Conservation (phyloP, 106 monocot genomes). For the Acorus calamus region DNA sequence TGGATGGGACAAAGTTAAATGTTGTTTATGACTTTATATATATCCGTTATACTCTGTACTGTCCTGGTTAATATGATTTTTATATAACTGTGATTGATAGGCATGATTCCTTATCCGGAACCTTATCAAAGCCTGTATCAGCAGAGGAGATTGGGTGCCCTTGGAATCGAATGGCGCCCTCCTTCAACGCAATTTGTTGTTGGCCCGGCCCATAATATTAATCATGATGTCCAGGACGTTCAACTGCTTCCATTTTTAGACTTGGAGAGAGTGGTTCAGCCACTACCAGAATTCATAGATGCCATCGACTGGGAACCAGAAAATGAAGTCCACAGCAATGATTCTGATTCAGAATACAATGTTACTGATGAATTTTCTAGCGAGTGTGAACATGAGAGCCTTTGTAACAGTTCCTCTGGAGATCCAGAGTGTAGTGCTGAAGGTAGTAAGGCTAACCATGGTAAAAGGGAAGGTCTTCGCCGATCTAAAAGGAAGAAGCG, state of each 20-base stretch:
- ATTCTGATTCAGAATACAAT: constrained; percentile 92
- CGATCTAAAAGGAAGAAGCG: constrained; percentile 71
- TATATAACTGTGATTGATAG: constrained; percentile 25
- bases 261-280: constrained; percentile 67
- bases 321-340: constrained; percentile 78
- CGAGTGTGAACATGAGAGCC: constrained; percentile 55
- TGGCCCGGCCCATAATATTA: constrained; percentile 62
- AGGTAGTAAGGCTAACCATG: constrained; percentile 32
- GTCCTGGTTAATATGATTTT: not conserved
- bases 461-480: constrained; percentile 40
- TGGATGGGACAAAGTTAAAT: too few species aligned
- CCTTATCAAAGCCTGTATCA: constrained; percentile 93
- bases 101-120: constrained; percentile 92
- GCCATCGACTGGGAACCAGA: constrained; percentile 85
- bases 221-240: constrained; percentile 40
- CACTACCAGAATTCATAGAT: constrained; percentile 72
- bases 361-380: constrained; percentile 71
- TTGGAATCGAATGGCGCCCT: constrained; percentile 91
- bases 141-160: constrained; percentile 53
- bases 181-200: constrained; percentile 71
- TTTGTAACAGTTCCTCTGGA: constrained; percentile 43
- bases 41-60: too few species aligned
- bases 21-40: too few species aligned
- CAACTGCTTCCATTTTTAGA: constrained; percentile 63
- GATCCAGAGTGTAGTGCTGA: constrained; percentile 49